Evolutionary conservation across 2,329 filamentous ascomycete genomes (phyloP).

Genomic region (Chalara sp.): DNA sequence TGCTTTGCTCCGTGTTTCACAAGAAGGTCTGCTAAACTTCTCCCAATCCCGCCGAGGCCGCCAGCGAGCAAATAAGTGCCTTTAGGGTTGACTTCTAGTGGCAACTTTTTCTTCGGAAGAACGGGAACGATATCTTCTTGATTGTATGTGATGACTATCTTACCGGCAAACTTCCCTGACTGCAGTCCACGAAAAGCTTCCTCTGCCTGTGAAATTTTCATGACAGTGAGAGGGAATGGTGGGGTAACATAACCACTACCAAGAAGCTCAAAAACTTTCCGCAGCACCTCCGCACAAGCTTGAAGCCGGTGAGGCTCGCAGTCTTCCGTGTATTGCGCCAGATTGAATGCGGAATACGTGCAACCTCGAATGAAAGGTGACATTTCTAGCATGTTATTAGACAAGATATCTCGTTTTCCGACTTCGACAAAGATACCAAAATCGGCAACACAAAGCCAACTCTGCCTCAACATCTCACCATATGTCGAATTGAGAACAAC

Average conservation of each 20-base stretch:
- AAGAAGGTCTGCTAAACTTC: conserved; percentile 7
- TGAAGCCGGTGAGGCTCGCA: background rate
- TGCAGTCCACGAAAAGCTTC: conserved; percentile 6
- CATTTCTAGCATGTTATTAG: conserved; percentile 20
- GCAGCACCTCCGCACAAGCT: background rate
- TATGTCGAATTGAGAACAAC: conserved; percentile 24
- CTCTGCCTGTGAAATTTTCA: conserved; percentile 29
- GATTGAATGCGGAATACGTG: background rate
- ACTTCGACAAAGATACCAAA: conserved; percentile 35
- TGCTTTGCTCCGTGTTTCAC: conserved; percentile 5
- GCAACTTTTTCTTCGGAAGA: background rate
- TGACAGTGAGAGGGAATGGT: conserved; percentile 19
- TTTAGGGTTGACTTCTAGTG: conserved; percentile 3
- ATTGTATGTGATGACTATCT: conserved; percentile 6
- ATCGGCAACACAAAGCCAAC: conserved; percentile 28
- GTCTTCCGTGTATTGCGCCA: conserved; percentile 4
- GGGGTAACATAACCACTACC: conserved; percentile 10
- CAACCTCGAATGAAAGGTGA: background rate
- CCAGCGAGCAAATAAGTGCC: conserved; percentile 16
- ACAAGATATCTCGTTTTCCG: conserved; percentile 24
- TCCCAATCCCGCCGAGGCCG: conserved; percentile 17
- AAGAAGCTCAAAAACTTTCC: conserved; percentile 4
- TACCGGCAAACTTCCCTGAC: conserved; percentile 5
- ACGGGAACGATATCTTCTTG: background rate
- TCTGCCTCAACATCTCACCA: conserved; percentile 17